Evolutionary conservation across 139 green algal genomes (phyloP).

Genomic region (Closterium sp.): DNA sequence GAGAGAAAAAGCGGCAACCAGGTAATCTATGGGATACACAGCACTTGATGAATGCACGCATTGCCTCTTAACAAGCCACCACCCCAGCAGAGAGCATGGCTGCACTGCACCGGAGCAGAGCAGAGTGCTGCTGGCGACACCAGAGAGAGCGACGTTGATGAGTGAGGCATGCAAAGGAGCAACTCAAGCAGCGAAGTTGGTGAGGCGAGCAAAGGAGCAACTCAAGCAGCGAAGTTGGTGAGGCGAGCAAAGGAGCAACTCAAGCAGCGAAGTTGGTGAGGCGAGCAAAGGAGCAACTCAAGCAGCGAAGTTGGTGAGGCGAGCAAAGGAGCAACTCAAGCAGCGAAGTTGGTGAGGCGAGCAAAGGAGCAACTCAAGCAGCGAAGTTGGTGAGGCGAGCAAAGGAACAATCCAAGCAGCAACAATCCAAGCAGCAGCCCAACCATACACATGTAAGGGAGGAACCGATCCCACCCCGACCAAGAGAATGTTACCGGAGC

Average conservation of each 20-base stretch:
- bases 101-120: too few species aligned
- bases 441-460: too few species aligned
- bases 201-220: background rate
- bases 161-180: background rate
- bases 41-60: too few species aligned
- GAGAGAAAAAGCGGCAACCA: too few species aligned
- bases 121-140: background rate
- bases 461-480: too few species aligned
- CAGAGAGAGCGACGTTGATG: too few species aligned
- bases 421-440: too few species aligned
- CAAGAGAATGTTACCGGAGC: background rate
- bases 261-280: background rate
- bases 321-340: background rate
- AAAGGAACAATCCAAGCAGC: background rate
- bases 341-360: background rate
- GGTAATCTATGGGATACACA: too few species aligned
- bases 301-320: background rate
- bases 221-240: background rate
- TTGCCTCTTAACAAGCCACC: too few species aligned
- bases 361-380: background rate
- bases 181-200: background rate
- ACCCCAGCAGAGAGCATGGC: too few species aligned
- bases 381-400: background rate
- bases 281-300: background rate
- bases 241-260: background rate